Conservation (phyloP, 495 filamentous ascomycete genomes). For the Penicillium longicatenatum region DNA sequence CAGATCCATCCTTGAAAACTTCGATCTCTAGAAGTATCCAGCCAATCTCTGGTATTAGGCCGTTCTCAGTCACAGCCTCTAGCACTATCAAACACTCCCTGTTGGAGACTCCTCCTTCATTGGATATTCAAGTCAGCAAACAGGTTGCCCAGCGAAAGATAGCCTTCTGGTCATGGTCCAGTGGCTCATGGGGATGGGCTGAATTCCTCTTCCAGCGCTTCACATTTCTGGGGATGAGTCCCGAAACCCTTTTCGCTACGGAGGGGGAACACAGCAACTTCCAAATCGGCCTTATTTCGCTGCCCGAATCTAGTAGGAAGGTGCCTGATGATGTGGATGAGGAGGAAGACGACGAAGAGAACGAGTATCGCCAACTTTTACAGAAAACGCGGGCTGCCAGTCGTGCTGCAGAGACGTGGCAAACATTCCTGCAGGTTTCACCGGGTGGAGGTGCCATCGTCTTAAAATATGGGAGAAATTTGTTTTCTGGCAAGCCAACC, state of each 20-base stretch:
- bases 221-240: constrained; percentile 25
- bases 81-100: constrained; percentile 32
- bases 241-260: constrained; percentile 22
- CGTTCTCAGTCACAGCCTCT: constrained; percentile 34
- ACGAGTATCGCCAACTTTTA: constrained; percentile 17
- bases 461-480: constrained; percentile 42
- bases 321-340: constrained; percentile 21
- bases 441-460: constrained; percentile 32
- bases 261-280: constrained; percentile 30
- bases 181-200: constrained; percentile 41
- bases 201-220: constrained; percentile 27
- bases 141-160: constrained; percentile 33
- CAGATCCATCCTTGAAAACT: constrained; percentile 31
- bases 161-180: constrained; percentile 39
- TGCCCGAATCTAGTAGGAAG: constrained; percentile 15
- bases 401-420: constrained; percentile 38
- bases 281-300: constrained; percentile 38
- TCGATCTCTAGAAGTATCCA: constrained; percentile 32
- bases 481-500: constrained; percentile 42
- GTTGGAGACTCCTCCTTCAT: constrained; percentile 27
- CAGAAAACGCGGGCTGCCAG: constrained; percentile 24
- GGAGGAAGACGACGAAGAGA: constrained; percentile 31
- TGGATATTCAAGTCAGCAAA: constrained; percentile 35
- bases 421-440: constrained; percentile 27
- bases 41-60: constrained; percentile 36